Base-by-base conservation (phyloP, 306 rosid species). In the Ziziphus jujuba region DNA sequence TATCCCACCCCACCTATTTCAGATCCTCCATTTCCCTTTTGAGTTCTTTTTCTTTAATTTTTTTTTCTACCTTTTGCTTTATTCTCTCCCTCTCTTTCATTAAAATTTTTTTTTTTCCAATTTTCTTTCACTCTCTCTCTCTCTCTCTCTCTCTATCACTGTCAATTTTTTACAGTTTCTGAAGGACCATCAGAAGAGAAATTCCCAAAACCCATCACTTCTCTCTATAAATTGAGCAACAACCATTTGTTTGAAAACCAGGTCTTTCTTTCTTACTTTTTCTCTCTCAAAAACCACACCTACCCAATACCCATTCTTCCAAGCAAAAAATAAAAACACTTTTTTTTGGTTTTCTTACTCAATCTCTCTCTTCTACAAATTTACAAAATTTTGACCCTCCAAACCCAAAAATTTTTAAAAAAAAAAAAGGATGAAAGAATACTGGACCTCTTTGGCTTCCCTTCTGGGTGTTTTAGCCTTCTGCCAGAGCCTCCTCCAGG, bases 391-490 rank as follows among this genome's bases (percentile, higher is more conserved):
- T n/a, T n/a, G n/a, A n/a, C n/a, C n/a, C 19, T 2, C 17, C 23
- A 44, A 14, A 3, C 21, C 7, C 2, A 20, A 52, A 6, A n/a
- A 11, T n/a, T n/a, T n/a, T n/a, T n/a, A 61, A 54, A 10, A 13
- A 6, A 20, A 36, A 7, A n/a, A 43, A 53, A 54, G 5, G 45
- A 81, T 92, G 99, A 90, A 81, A 20, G 97, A 95, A 35, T 86
- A 82, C 47, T 95, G 99, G 99, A 84, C 96, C 9, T 83, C 96
- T 1, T 8, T 88, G 9, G 99, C 99, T 1, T 95, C 99, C 2
- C 34, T 95, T 6, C 71, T 95, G 0, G 99, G 97, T 1, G 96
- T 90, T 2, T 72, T 95, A 22, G 99, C 96, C 70, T 95, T 95
- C 87, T 82, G 84, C 59, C 99, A 90, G 69, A 80, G 89, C 5